These are phyloP conservation scores for Penicillium alfredii DNA, from an alignment of 495 filamentous ascomycete species.

Conservation along the genomic window DNA sequence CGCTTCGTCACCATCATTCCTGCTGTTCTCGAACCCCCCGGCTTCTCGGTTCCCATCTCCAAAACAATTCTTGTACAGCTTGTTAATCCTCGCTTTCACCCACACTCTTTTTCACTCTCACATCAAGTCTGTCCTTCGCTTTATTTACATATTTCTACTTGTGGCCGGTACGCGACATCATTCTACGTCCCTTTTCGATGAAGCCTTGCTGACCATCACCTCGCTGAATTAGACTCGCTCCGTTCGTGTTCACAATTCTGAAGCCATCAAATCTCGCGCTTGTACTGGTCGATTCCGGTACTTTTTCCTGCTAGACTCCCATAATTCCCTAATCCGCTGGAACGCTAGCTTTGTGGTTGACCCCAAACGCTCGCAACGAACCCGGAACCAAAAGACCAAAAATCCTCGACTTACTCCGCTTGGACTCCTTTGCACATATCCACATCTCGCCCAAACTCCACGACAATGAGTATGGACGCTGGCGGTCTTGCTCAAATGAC, in stretches of 20 bases:
- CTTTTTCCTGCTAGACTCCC: constrained; percentile 17
- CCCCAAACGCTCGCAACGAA: constrained; percentile 21
- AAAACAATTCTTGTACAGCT: constrained; percentile 20
- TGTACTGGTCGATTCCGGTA: constrained; percentile 12
- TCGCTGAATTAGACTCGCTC: no score
- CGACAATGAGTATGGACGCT: constrained; percentile 82
- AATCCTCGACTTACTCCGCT: constrained; percentile 16
- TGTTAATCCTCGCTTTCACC: constrained; percentile 17
- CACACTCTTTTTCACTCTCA: no score
- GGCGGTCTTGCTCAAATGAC: constrained; percentile 99
- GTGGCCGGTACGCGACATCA: constrained; percentile 18
- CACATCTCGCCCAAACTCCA: constrained; percentile 16
- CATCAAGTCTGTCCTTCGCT: constrained; percentile 13
- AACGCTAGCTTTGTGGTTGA: constrained; percentile 29
- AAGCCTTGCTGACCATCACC: no score
- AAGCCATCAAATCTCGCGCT: constrained; percentile 9
- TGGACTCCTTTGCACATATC: constrained; percentile 34
- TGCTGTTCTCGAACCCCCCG: not conserved
- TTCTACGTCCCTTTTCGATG: not conserved
- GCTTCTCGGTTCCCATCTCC: constrained; percentile 1
- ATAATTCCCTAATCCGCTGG: constrained; percentile 38
- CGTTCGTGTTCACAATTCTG: constrained; percentile 10
- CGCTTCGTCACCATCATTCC: constrained; percentile 3
- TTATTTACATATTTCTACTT: constrained; percentile 16
- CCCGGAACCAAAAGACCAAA: constrained; percentile 10